Evolutionary conservation across 2,329 filamentous ascomycete genomes (phyloP).

Genomic region (Alternaria arborescens): DNA sequence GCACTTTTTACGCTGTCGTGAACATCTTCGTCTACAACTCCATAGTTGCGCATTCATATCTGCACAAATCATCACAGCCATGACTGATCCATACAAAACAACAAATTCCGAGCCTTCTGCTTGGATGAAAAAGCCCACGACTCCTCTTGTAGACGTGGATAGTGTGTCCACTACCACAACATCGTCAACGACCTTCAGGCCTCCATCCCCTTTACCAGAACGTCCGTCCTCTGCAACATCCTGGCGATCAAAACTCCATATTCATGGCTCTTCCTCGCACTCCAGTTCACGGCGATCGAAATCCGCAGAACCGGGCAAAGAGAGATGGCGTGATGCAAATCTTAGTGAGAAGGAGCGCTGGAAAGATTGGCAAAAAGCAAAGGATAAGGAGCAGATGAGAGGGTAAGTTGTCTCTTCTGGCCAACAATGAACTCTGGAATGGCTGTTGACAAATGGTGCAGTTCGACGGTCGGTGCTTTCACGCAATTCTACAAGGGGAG

Average conservation of each 20-base stretch:
- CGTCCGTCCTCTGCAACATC: background rate
- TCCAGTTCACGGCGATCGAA: background rate
- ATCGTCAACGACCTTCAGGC: background rate
- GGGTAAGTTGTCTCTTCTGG: conserved; percentile 10
- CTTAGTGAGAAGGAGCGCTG: conserved; percentile 36
- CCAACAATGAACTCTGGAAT: background rate
- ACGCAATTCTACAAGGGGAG: background rate
- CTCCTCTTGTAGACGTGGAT: background rate
- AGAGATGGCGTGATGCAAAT: conserved; percentile 33
- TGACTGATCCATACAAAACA: background rate
- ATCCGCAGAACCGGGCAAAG: conserved; percentile 22
- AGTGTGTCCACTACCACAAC: background rate
- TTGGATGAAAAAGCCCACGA: background rate
- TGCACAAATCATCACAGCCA: background rate
- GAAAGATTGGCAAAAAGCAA: conserved; percentile 40
- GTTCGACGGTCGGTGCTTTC: conserved; percentile 23
- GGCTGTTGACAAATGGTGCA: background rate
- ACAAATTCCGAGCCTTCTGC: background rate
- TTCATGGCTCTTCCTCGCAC: background rate
- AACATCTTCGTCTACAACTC: background rate
- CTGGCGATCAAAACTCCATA: conserved; percentile 21
- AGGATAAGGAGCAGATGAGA: conserved; percentile 28
- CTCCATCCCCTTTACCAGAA: background rate
- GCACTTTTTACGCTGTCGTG: no score
- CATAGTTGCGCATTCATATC: background rate